Evolutionary conservation across 2,329 filamentous ascomycete genomes (phyloP), one percentile per base, ranked within the genome.

Genomic region (Zasmidium angulare): DNA sequence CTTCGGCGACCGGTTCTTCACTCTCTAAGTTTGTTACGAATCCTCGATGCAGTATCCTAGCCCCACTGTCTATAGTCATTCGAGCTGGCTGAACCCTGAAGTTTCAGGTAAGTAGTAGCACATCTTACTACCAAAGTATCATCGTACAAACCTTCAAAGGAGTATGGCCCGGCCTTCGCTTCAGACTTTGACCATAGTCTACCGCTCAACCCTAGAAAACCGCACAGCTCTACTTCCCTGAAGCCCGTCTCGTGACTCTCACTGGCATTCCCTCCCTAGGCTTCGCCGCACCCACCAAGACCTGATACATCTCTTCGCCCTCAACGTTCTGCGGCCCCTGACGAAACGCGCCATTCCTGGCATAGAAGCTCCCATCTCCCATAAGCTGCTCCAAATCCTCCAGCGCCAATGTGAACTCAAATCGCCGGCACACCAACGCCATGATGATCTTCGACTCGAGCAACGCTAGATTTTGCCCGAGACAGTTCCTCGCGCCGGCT

Each of bases 1-100:
- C 75, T 98, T 98, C 76, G 93, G 93, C 61, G 93, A 98, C 75
- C 84, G 93, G 66, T 98, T 95, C 77, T 98, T 97, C 76, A 97
- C 93, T 19, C 31, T 58, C 40, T 58, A 54, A 50, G 26, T 11
- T 26, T 43, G 36, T 17, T 7, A 43, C 11, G 14, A 43, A 17
- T 17, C 36, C 36, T 43, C 36, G 36, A 17, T 19, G 6, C n/a
- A 19, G 14, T n/a, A n/a, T n/a, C n/a, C n/a, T n/a, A n/a, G n/a
- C n/a, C n/a, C 26, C 26, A 29, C 26, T 29, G 26, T 29, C 26
- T 11, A 11, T 29, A 29, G 26, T 11, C n/a, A n/a, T n/a, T n/a
- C n/a, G n/a, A n/a, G n/a, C n/a, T n/a, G n/a, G n/a, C n/a, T n/a
- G n/a, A n/a, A n/a, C n/a, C n/a, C n/a, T n/a, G n/a, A n/a, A n/a